These are phyloP conservation scores for Neonectria hederae DNA, from an alignment of 2,329 filamentous ascomycete species.

Conservation along the genomic window DNA sequence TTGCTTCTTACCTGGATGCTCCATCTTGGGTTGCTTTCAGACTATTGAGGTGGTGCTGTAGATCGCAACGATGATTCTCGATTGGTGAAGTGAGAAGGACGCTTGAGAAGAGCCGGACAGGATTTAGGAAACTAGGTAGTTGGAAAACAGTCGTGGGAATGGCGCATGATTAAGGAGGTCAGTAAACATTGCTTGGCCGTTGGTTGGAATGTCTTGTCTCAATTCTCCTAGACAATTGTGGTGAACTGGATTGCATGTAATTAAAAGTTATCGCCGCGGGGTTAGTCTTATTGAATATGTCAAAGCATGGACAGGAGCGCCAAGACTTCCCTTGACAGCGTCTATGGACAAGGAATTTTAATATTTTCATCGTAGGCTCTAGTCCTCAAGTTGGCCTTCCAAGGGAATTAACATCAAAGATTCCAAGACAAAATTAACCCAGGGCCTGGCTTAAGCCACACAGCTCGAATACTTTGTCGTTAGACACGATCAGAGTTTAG, in stretches of 20 bases:
- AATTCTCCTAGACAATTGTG: neutral
- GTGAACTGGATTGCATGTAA: neutral
- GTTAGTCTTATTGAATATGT: neutral
- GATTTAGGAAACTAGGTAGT: neutral
- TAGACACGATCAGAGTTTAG: neutral
- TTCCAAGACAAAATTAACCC: neutral
- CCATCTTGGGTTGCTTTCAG: constrained; percentile 31
- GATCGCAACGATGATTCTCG: neutral
- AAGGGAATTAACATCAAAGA: neutral
- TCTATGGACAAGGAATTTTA: too few species aligned
- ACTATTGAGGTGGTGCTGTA: too few species aligned
- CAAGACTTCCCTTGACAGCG: neutral
- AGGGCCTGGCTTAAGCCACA: too few species aligned
- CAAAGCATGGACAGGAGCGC: neutral
- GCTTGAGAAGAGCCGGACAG: neutral
- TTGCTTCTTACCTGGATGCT: constrained; percentile 52
- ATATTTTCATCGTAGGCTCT: too few species aligned
- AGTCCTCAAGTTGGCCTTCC: neutral
- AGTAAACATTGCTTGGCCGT: neutral
- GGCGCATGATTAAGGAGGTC: neutral
- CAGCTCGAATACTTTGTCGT: neutral
- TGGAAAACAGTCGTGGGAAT: neutral
- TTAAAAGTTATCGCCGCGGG: neutral
- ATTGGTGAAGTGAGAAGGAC: neutral
- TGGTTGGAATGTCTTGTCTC: neutral